A percentile compares a stretch with the other conserved stretches of the same genome.
phyloP scores from a whole-genome alignment of 768 basidiomycete genomes.

The Suillus cothurnatus region DNA sequence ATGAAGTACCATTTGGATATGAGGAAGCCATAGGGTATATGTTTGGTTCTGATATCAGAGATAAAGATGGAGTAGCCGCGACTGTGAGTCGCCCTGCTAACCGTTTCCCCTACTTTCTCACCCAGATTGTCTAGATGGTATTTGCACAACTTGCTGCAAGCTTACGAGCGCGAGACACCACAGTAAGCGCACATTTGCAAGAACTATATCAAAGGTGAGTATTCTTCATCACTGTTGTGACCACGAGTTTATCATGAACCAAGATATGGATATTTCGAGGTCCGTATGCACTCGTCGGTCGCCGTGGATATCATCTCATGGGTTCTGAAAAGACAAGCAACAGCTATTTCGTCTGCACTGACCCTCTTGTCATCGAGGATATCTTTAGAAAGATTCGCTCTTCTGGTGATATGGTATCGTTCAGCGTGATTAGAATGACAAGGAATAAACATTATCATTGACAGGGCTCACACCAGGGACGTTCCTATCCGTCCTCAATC shows the following conservation, averaged over 20 bases:
- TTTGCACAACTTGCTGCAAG: conserved; percentile 69
- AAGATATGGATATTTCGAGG: conserved; percentile 83
- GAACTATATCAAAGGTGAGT: conserved; percentile 60
- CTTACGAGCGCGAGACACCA: conserved; percentile 53
- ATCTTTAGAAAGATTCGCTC: conserved; percentile 72
- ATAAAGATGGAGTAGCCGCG: conserved; percentile 88
- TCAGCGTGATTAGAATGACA: not conserved
- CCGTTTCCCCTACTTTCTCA: not conserved
- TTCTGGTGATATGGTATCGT: conserved; percentile 44
- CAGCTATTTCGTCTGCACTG: conserved; percentile 78
- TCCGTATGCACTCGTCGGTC: conserved; percentile 22
- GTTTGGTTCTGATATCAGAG: conserved; percentile 77
- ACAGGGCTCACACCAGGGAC: conserved; percentile 22
- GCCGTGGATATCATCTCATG: not conserved
- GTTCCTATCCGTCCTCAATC: conserved; percentile 61
- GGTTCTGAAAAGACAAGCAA: conserved; percentile 63
- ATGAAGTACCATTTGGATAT: conserved; percentile 79
- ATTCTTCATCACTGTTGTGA: conserved; percentile 1
- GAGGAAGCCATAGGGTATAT: conserved; percentile 94
- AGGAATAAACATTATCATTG: conserved; percentile 3
- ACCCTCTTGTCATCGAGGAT: conserved; percentile 60
- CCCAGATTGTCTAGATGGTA: conserved; percentile 44
- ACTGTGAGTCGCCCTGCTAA: conserved; percentile 47
- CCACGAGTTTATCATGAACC: conserved; percentile 7
- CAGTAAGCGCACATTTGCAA: conserved; percentile 58